Conservation (phyloP, 2,329 filamentous ascomycete species). For the Rachicladosporium sp. region DNA sequence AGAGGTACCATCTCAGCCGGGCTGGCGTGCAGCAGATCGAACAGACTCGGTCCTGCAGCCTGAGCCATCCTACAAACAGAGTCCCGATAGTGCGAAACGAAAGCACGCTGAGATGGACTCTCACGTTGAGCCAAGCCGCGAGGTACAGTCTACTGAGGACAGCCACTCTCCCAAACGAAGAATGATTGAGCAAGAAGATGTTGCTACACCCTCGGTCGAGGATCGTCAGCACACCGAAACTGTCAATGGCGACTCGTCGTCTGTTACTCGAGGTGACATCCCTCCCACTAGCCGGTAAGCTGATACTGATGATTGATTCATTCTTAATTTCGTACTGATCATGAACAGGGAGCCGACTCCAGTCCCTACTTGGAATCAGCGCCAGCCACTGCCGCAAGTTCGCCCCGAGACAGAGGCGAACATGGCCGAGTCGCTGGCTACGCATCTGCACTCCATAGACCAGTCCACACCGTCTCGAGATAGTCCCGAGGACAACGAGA, state of each 20-base stretch:
- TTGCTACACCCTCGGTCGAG: neutral
- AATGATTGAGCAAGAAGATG: constrained; percentile 1
- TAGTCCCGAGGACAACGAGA: too few species aligned
- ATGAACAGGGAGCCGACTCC: constrained; percentile 1
- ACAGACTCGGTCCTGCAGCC: constrained; percentile 3
- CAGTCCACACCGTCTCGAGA: neutral
- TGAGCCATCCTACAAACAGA: constrained; percentile 4
- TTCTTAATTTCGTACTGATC: neutral
- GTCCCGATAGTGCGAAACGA: constrained; percentile 3
- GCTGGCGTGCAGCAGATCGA: neutral
- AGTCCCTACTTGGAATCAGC: constrained; percentile 4
- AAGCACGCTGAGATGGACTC: constrained; percentile 2
- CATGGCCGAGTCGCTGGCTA: constrained; percentile 3
- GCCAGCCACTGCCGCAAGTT: constrained; percentile 3
- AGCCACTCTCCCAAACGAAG: constrained; percentile 2
- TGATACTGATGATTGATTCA: neutral
- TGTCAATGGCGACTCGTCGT: too few species aligned
- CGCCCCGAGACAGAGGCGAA: constrained; percentile 4
- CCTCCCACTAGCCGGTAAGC: constrained; percentile 1
- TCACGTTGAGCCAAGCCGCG: neutral
- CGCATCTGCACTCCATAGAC: constrained; percentile 2
- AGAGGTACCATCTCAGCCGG: too few species aligned
- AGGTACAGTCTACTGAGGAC: neutral
- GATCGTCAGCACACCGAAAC: neutral
- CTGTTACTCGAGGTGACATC: neutral